phyloP scores from a whole-genome alignment of 306 rosid species.

The Vigna angularis region DNA sequence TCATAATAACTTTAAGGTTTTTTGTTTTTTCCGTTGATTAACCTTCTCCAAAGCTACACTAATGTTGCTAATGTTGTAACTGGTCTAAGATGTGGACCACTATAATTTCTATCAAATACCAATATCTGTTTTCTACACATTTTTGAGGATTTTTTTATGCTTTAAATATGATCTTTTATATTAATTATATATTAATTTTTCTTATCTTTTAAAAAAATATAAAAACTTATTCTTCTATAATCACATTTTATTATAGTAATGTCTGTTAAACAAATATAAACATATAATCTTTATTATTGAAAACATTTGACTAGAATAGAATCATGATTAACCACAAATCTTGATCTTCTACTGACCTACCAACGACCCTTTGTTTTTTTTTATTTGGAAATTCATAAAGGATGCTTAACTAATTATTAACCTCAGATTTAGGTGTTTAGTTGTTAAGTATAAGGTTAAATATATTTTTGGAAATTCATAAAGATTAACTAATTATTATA shows the following conservation, averaged over 20 bases:
- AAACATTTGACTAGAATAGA: not conserved
- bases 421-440: no score
- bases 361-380: not conserved
- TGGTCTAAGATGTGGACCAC: slow-evolving; percentile 15
- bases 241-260: no score
- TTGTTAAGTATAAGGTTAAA: no score
- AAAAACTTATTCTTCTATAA: no score
- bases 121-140: not conserved
- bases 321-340: not conserved
- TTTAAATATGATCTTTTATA: no score
- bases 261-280: no score
- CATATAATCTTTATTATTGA: no score
- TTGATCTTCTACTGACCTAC: not conserved
- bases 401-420: no score
- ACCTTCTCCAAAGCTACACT: not conserved
- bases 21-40: not conserved
- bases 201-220: no score
- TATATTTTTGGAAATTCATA: no score
- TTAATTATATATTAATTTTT: no score
- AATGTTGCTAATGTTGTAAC: not conserved
- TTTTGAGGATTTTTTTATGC: not conserved
- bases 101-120: not conserved
- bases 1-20: slow-evolving; percentile 1
- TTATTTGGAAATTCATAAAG: not conserved
- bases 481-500: no score